Conservation (phyloP, 441 rosid species). For the Eutrema salsugineum region DNA sequence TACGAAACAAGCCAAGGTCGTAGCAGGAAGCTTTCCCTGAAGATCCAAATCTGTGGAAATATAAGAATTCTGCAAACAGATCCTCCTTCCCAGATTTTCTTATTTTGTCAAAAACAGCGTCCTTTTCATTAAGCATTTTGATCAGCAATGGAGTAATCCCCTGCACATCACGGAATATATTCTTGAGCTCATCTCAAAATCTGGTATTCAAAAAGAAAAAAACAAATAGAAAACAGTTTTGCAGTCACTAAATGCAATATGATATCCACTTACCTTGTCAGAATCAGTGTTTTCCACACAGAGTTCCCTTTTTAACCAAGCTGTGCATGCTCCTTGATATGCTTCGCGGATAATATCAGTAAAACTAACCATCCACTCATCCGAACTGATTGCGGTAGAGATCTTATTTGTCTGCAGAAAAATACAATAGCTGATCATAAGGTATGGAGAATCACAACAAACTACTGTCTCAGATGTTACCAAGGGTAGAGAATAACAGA, state of each 20-base stretch:
- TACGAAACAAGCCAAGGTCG: slow-evolving; percentile 47
- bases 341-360: slow-evolving; percentile 47
- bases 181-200: slow-evolving; percentile 3
- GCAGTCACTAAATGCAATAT: slow-evolving; percentile 2
- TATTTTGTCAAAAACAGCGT: slow-evolving; percentile 52
- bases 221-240: not conserved
- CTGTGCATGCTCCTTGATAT: slow-evolving; percentile 47
- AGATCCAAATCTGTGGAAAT: slow-evolving; percentile 63
- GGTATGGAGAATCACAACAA: not conserved
- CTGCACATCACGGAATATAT: slow-evolving; percentile 37
- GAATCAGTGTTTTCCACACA: slow-evolving; percentile 37
- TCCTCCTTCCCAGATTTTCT: slow-evolving; percentile 77
- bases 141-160: slow-evolving; percentile 50
- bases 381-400: slow-evolving; percentile 31
- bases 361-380: slow-evolving; percentile 55
- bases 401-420: slow-evolving; percentile 56
- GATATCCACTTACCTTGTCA: slow-evolving; percentile 41
- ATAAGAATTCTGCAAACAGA: slow-evolving; percentile 76
- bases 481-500: not conserved
- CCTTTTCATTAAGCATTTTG: slow-evolving; percentile 66
- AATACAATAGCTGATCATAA: slow-evolving; percentile 15
- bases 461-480: not conserved
- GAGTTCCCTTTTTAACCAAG: slow-evolving; percentile 72
- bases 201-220: not conserved
- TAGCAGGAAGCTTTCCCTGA: slow-evolving; percentile 52